Base-by-base conservation (phyloP, 495 filamentous ascomycete genomes). In the Jackrogersella minutella region DNA sequence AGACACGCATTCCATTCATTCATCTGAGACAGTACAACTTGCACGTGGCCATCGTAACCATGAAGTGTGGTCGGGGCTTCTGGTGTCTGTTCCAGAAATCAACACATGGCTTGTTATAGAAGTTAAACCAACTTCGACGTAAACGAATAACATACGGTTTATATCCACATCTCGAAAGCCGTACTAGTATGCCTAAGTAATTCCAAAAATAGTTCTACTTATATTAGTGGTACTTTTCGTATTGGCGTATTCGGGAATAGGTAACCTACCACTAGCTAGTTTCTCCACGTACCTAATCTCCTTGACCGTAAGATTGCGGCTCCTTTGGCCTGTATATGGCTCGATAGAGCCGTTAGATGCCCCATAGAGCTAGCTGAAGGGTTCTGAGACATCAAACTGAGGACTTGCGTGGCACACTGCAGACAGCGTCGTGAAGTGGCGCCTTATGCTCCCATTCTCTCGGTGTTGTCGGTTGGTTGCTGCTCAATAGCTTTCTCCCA, bases 11-110 rank as follows among this genome's bases (percentile, higher is more conserved):
- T 21, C 13, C 7, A 31, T 28, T n/a, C n/a, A n/a, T n/a, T n/a
- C n/a, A 52, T 44, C 30, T 46, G 28, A 69, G 60, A 64, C 43
- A 64, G 17, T n/a, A 34, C 30, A 39, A 40, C 43, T 59, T 30
- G 46, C 60, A 69, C 66, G 59, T 69, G 66, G 66, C 30, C 17
- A 43, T 13, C 47, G 17, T 43, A 19, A 30, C 57, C 34, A 50
- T 51, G 26, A 11, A 39, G n/a, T n/a, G n/a, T n/a, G n/a, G n/a
- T n/a, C n/a, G n/a, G n/a, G n/a, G n/a, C n/a, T n/a, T n/a, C n/a
- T n/a, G n/a, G 5, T 14, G 33, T 55, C 19, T 46, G 33, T 44
- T 39, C 51, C 14, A 24, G n/a, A 30, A 34, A 11, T 14, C 5
- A 40, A 30, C 34, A 59, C 47, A 47, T 53, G 55, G 31, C 49